Conservation (phyloP, 148 eudicot genomes). For the Heliamphora exappendiculata region DNA sequence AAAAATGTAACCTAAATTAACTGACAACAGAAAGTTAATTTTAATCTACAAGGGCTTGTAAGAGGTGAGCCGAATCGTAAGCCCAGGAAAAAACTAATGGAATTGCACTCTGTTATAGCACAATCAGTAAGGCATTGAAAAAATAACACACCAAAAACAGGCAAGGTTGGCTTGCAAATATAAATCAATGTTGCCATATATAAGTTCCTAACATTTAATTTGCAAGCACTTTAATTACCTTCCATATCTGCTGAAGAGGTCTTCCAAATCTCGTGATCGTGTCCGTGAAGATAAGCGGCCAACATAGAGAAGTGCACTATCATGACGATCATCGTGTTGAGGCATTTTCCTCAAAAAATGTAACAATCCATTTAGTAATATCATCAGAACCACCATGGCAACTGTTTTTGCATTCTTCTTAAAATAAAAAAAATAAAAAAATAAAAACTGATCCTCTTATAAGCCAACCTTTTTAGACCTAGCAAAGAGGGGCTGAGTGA, state of each 20-base stretch:
- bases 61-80: not conserved
- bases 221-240: conserved; percentile 35
- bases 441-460: no score
- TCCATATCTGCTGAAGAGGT: conserved; percentile 64
- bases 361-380: not conserved
- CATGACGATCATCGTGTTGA: conserved; percentile 51
- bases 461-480: no score
- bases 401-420: no score
- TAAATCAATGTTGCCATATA: not conserved
- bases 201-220: not conserved
- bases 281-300: conserved; percentile 66
- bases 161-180: not conserved
- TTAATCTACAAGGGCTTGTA: not conserved
- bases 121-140: not conserved
- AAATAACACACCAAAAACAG: not conserved
- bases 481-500: no score
- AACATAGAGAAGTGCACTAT: conserved; percentile 57
- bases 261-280: conserved; percentile 59
- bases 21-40: not conserved
- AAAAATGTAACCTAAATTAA: not conserved
- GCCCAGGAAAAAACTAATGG: not conserved
- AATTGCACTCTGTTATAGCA: not conserved
- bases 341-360: conserved; percentile 45
- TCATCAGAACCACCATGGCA: not conserved
- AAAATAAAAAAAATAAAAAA: no score